Evolutionary conservation across 345 rosid genomes (phyloP), one percentile per base, ranked within the genome.

Genomic region (Heritiera littoralis): DNA sequence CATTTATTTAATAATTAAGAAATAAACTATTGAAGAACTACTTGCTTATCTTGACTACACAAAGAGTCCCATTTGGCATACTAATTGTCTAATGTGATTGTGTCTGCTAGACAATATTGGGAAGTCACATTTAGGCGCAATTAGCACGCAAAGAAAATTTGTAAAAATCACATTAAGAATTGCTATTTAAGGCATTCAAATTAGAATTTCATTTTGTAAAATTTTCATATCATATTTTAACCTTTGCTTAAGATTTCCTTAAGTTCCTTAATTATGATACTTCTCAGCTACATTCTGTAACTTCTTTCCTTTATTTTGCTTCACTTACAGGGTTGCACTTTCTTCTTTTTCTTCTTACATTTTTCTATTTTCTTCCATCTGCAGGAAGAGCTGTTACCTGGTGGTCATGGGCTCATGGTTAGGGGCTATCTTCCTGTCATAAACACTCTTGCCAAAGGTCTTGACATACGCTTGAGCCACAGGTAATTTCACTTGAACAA

Each of bases 371-470:
- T 64, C 58, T 60, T 3, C 63, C 51, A 80, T 58, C 61, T 77
- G 58, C 89, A 96, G 98, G 99, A 96, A 87, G 98, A 85, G 58
- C 81, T 94, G 78, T 86, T 96, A 48, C 98, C 98, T 30, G 98
- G 99, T 79, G 99, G 99, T 65, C 99, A 96, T 15, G 99, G 97
- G 45, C 92, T 96, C 67, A 96, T 96, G 99, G 98, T 96, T 43
- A 87, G 99, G 87, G 99, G 99, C 64, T 96, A 96, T 83, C 90
- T 89, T 49, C 98, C 98, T 77, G 98, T 96, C 13, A 90, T 96
- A 79, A 94, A 94, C 86, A 92, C 99, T 59, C 94, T 96, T 66
- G 93, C 98, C 58, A 92, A 94, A 85, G 99, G 98, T 58, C 91
- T 96, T 46, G 97, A 96, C 83, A 87, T 96, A 73, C 94, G 95